Percentiles rank a stretch among this genome's conserved stretches.
These are phyloP conservation scores for Limtongia smithiae DNA, from an alignment of 805 yeast species.

Conservation along the genomic window DNA sequence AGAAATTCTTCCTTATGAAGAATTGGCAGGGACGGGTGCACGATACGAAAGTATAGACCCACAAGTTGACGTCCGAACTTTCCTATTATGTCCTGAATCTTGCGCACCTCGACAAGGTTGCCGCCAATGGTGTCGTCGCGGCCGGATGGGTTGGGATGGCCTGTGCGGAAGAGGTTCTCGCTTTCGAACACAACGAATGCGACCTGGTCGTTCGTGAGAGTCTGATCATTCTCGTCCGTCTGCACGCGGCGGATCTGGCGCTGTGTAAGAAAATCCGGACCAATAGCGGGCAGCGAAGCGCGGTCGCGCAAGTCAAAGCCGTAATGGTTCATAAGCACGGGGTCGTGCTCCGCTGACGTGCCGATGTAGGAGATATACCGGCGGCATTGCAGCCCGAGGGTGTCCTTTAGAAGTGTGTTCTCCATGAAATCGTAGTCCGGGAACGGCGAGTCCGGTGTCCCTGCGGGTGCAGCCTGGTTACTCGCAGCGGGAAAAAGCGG, in stretches of 20 bases:
- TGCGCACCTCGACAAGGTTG: constrained; percentile 29
- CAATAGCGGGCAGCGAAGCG: constrained; percentile 22
- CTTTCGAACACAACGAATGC: constrained; percentile 31
- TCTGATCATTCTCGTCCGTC: not conserved
- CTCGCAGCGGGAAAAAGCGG: no score
- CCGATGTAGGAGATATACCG: constrained; percentile 32
- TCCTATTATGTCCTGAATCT: constrained; percentile 31
- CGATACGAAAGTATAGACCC: constrained; percentile 31
- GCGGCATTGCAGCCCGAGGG: constrained; percentile 33
- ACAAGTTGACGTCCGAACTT: constrained; percentile 29
- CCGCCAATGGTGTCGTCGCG: constrained; percentile 31
- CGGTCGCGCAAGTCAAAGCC: constrained; percentile 28
- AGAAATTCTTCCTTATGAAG: constrained; percentile 32
- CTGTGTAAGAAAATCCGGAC: constrained; percentile 20
- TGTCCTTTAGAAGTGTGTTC: constrained; percentile 31
- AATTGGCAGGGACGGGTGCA: constrained; percentile 32
- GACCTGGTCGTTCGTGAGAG: constrained; percentile 10
- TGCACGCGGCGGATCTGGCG: constrained; percentile 25
- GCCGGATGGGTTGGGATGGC: constrained; percentile 25
- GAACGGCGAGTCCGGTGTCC: constrained; percentile 29
- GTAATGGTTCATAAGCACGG: constrained; percentile 32
- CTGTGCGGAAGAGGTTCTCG: constrained; percentile 25
- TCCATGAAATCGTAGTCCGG: constrained; percentile 34
- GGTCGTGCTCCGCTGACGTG: constrained; percentile 32
- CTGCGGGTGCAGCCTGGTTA: constrained; percentile 2